A percentile compares a stretch with the other conserved stretches of the same genome.
Evolutionary conservation across 495 filamentous ascomycete genomes (phyloP).

Genomic region (Friedmanniomyces simplex): DNA sequence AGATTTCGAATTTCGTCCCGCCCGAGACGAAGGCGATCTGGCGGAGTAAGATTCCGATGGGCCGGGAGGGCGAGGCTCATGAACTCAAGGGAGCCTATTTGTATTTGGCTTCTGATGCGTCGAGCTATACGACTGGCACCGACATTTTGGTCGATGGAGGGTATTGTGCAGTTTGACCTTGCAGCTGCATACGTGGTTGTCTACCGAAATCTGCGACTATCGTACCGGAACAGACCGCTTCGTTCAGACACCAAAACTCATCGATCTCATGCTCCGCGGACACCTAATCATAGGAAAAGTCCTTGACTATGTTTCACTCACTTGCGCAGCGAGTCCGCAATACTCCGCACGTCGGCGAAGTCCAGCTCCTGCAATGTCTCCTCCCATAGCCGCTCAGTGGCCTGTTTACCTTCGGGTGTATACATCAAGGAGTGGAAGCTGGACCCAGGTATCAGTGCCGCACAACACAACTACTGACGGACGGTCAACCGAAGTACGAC

Average conservation of each 20-base stretch:
- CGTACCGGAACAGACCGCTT: no score
- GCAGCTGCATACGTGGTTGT: neutral
- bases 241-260: no score
- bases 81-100: conserved; percentile 85
- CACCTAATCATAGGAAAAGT: no score
- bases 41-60: conserved; percentile 77
- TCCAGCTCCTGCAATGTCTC: conserved; percentile 12
- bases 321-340: neutral
- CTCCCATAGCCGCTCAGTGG: conserved; percentile 11
- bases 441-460: neutral
- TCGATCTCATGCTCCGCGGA: no score
- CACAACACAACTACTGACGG: neutral
- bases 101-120: conserved; percentile 77
- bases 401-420: conserved; percentile 1
- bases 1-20: conserved; percentile 65
- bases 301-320: no score
- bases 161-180: conserved; percentile 17
- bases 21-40: conserved; percentile 62
- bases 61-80: conserved; percentile 58
- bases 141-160: conserved; percentile 25
- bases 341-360: neutral
- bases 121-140: conserved; percentile 65
- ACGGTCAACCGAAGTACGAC: neutral
- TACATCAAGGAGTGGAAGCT: conserved; percentile 2
- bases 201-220: no score